These are phyloP conservation scores for Lentinula novae-zelandiae DNA, from an alignment of 1,284 basidiomycete genomes.

Conservation along the genomic window DNA sequence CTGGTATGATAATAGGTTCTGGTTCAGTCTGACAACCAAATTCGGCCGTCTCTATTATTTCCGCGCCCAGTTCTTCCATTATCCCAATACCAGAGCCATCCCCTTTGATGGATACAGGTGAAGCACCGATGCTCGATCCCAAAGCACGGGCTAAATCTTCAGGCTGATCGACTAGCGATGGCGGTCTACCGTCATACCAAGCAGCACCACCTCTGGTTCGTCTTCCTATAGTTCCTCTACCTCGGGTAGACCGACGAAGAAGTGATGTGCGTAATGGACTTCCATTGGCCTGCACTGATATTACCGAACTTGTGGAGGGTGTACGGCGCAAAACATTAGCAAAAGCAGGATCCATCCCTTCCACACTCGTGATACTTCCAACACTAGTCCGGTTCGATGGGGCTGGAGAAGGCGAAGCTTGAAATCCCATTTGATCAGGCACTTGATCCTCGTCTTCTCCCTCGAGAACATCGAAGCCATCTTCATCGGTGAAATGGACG, in stretches of 20 bases:
- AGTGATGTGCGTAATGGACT: constrained; percentile 55
- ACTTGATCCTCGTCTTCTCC: constrained; percentile 31
- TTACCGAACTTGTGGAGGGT: constrained; percentile 49
- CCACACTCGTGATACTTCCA: constrained; percentile 48
- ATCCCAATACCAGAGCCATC: constrained; percentile 6
- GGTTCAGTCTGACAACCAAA: constrained; percentile 60
- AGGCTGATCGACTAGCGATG: constrained; percentile 64
- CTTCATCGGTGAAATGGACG: constrained; percentile 41
- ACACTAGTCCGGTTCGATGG: constrained; percentile 9
- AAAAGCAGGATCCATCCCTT: constrained; percentile 82
- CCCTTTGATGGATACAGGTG: constrained; percentile 22
- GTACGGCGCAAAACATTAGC: constrained; percentile 69
- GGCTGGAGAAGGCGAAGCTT: constrained; percentile 17
- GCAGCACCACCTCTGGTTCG: constrained; percentile 59
- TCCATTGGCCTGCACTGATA: constrained; percentile 34
- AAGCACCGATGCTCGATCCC: constrained; percentile 54
- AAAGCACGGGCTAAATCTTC: constrained; percentile 51
- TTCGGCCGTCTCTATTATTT: constrained; percentile 54
- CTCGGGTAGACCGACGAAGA: constrained; percentile 44
- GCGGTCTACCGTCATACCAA: constrained; percentile 61
- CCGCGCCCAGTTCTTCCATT: constrained; percentile 22
- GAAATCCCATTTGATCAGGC: constrained; percentile 14
- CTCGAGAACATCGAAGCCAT: constrained; percentile 13
- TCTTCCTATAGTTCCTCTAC: constrained; percentile 36
- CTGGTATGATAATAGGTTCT: neutral